These are phyloP conservation scores for Gracilaria caudata DNA, from an alignment of 23 red algal species.

Conservation along the genomic window DNA sequence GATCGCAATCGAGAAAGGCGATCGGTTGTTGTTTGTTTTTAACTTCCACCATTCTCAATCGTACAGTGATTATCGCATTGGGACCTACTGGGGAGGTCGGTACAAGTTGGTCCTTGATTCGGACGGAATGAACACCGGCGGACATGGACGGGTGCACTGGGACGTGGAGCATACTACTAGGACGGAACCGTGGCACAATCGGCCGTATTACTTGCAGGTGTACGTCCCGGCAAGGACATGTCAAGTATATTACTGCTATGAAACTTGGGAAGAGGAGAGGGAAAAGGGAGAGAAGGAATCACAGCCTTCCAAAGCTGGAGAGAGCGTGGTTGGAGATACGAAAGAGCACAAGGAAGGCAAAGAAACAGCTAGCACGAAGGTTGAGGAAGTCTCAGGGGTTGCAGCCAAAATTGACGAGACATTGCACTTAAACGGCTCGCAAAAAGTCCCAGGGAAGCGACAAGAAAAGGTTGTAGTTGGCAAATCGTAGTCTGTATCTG, in stretches of 20 bases:
- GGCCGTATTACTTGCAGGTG: slow-evolving; percentile 92
- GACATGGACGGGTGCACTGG: slow-evolving; percentile 87
- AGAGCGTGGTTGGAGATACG: neutral
- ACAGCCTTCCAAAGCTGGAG: neutral
- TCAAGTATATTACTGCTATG: slow-evolving; percentile 97
- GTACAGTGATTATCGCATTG: slow-evolving; percentile 92
- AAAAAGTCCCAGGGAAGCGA: neutral
- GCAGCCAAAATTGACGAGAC: slow-evolving; percentile 3
- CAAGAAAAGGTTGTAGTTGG: neutral
- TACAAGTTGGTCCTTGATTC: slow-evolving; percentile 91
- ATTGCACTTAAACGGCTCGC: neutral
- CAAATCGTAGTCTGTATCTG: neutral
- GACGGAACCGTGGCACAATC: slow-evolving; percentile 62
- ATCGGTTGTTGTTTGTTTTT: slow-evolving; percentile 96
- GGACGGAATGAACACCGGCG: slow-evolving; percentile 77
- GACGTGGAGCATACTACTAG: slow-evolving; percentile 77
- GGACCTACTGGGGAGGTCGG: slow-evolving; percentile 91
- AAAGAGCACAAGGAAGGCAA: neutral
- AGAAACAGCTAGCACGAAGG: neutral
- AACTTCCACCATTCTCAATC: slow-evolving; percentile 95
- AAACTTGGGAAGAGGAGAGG: slow-evolving; percentile 67
- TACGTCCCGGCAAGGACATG: slow-evolving; percentile 86
- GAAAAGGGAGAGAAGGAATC: slow-evolving; percentile 10
- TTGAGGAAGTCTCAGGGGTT: slow-evolving; percentile 5
- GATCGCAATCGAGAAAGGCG: slow-evolving; percentile 86